Evolutionary conservation across 768 basidiomycete genomes (phyloP).

Genomic region (Boletus patriciae): DNA sequence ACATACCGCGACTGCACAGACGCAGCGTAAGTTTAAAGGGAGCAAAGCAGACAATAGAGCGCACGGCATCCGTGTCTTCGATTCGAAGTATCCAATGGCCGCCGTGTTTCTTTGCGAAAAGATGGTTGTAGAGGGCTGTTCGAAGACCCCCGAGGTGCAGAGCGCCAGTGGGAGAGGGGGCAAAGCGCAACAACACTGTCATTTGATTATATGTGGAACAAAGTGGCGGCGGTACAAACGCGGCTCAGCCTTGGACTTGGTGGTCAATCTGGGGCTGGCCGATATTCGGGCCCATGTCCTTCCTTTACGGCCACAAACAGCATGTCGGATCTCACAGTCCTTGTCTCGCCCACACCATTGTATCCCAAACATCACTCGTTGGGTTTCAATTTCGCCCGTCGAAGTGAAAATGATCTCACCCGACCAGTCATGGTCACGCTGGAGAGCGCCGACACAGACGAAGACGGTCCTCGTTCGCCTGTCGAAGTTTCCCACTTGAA

Average conservation of each 20-base stretch:
- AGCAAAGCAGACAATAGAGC: conserved; percentile 23
- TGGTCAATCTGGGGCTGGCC: too few species aligned
- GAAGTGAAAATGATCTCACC: conserved; percentile 28
- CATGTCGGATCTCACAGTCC: conserved; percentile 36
- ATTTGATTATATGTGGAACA: background rate
- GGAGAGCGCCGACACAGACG: conserved; percentile 27
- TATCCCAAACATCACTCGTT: conserved; percentile 24
- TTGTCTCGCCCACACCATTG: conserved; percentile 32
- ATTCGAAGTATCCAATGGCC: conserved; percentile 92
- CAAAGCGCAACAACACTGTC: conserved; percentile 82
- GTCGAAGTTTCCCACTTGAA: conserved; percentile 21
- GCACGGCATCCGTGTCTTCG: conserved; percentile 92
- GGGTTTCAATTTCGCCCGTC: conserved; percentile 33
- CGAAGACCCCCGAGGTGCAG: conserved; percentile 93
- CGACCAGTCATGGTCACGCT: conserved; percentile 35
- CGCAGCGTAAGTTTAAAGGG: background rate
- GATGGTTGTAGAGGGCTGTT: conserved; percentile 90
- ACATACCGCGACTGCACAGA: conserved; percentile 68
- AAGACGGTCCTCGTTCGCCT: conserved; percentile 25
- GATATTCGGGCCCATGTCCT: background rate
- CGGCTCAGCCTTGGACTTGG: too few species aligned
- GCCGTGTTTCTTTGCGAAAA: conserved; percentile 75
- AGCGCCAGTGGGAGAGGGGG: conserved; percentile 94
- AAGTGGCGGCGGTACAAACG: background rate
- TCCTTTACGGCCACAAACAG: background rate